A percentile compares a stretch with the other conserved stretches of the same genome.
These are phyloP conservation scores for Verruconis gallopava DNA, from an alignment of 2,329 filamentous ascomycete genomes.

Conservation along the genomic window DNA sequence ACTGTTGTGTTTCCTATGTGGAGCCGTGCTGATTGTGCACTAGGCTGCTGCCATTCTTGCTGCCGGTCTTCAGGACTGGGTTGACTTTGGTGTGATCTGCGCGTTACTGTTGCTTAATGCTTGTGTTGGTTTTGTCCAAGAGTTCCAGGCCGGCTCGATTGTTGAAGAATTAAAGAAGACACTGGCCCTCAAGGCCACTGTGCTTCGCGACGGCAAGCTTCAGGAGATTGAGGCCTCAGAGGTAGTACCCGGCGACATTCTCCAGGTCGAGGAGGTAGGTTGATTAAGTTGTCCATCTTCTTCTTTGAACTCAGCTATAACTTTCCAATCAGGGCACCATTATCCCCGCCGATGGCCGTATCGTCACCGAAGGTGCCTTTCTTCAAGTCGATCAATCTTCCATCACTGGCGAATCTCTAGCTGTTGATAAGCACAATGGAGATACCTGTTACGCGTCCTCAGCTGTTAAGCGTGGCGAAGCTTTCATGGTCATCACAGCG, in stretches of 20 bases:
- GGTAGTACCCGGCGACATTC: conserved; percentile 80
- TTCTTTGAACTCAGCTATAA: conserved; percentile 2
- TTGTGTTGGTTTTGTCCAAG: conserved; percentile 73
- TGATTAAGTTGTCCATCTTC: not conserved
- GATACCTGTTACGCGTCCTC: conserved; percentile 79
- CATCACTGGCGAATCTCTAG: conserved; percentile 83
- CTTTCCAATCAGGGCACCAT: conserved; percentile 52
- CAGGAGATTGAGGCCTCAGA: conserved; percentile 71
- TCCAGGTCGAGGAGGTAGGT: conserved; percentile 65
- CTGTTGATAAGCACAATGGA: conserved; percentile 74
- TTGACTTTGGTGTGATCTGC: conserved; percentile 87
- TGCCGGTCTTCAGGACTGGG: conserved; percentile 76
- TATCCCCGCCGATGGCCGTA: conserved; percentile 75
- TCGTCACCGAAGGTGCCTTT: conserved; percentile 73
- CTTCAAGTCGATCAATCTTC: conserved; percentile 85
- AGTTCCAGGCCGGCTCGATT: conserved; percentile 80
- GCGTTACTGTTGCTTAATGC: conserved; percentile 55
- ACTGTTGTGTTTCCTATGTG: not conserved
- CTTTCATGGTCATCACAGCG: conserved; percentile 67
- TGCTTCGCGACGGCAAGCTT: conserved; percentile 67
- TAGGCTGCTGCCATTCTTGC: conserved; percentile 65
- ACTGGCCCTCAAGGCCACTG: conserved; percentile 73
- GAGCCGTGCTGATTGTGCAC: conserved; percentile 4
- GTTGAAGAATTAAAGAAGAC: conserved; percentile 88
- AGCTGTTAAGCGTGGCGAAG: conserved; percentile 80